Percentiles rank a stretch among this genome's conserved stretches.
These are phyloP conservation scores for Trametes cinnabarina DNA, from an alignment of 768 basidiomycete species.

Conservation along the genomic window DNA sequence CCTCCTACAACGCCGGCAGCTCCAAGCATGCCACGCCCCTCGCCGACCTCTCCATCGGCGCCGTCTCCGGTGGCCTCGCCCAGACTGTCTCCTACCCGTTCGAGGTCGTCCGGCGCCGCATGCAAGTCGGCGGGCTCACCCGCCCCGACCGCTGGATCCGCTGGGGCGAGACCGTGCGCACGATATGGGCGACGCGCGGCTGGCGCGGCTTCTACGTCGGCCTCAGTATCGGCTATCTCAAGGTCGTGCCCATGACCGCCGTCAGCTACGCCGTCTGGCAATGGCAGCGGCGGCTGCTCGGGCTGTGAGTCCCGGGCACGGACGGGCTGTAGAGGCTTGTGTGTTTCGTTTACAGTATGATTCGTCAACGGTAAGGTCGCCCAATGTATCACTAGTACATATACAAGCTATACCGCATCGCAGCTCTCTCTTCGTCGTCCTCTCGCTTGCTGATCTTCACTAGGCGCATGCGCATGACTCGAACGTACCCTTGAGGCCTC, in stretches of 20 bases:
- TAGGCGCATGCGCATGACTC: too few species aligned
- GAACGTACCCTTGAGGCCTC: too few species aligned
- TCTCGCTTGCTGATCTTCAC: too few species aligned
- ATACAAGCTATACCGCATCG: background rate
- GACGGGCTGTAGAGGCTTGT: background rate
- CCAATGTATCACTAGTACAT: slow-evolving; percentile 7
- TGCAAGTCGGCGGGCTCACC: slow-evolving; percentile 92
- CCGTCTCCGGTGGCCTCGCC: slow-evolving; percentile 76
- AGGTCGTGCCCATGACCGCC: slow-evolving; percentile 95
- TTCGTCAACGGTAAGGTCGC: background rate
- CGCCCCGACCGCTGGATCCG: slow-evolving; percentile 73
- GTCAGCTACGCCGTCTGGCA: slow-evolving; percentile 94
- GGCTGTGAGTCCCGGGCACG: slow-evolving; percentile 23
- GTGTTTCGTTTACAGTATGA: background rate
- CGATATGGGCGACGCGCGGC: slow-evolving; percentile 67
- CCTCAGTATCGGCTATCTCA: slow-evolving; percentile 86
- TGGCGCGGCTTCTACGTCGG: slow-evolving; percentile 92
- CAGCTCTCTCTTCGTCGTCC: background rate
- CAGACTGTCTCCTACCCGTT: slow-evolving; percentile 95
- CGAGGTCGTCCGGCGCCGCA: slow-evolving; percentile 85
- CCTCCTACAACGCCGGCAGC: slow-evolving; percentile 37
- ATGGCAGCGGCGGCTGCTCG: slow-evolving; percentile 56
- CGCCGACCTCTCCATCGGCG: slow-evolving; percentile 80
- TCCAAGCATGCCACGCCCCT: slow-evolving; percentile 38
- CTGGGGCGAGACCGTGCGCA: slow-evolving; percentile 73